Evolutionary conservation across 768 basidiomycete species (phyloP).

Genomic region (Lactifluus piperatus): DNA sequence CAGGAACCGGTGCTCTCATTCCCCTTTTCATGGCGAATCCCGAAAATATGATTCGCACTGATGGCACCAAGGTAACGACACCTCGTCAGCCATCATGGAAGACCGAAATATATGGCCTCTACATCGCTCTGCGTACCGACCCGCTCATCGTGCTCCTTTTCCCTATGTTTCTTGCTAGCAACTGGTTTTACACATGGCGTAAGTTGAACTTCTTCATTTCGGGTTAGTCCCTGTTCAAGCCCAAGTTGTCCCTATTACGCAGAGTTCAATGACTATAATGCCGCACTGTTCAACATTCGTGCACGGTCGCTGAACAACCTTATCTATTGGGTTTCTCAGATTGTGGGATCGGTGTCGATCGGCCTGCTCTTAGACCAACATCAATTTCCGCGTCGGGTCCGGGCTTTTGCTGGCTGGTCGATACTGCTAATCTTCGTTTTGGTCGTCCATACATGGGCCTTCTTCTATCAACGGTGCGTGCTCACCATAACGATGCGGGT

Average conservation of each 20-base stretch:
- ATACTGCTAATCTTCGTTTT: constrained; percentile 58
- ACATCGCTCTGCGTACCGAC: constrained; percentile 57
- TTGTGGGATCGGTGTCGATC: constrained; percentile 63
- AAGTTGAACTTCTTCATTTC: constrained; percentile 23
- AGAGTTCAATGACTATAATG: constrained; percentile 79
- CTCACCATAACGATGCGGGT: neutral
- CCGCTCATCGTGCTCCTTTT: constrained; percentile 67
- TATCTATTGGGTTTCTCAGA: constrained; percentile 74
- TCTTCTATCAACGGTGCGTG: constrained; percentile 60
- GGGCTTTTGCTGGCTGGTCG: constrained; percentile 64
- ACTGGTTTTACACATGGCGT: constrained; percentile 88
- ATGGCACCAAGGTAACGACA: constrained; percentile 58
- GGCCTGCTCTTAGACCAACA: constrained; percentile 58
- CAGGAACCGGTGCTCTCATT: constrained; percentile 55
- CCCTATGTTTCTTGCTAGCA: constrained; percentile 80
- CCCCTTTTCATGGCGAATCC: constrained; percentile 69
- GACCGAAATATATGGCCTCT: constrained; percentile 62
- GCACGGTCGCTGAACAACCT: constrained; percentile 69
- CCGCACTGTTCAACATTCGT: constrained; percentile 72
- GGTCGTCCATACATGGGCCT: constrained; percentile 66
- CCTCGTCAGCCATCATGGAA: constrained; percentile 71
- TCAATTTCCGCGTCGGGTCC: constrained; percentile 48
- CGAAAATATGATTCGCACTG: constrained; percentile 59
- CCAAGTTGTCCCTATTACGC: neutral
- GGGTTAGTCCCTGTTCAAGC: neutral